Base-by-base conservation (phyloP, 1,284 basidiomycete species). In the Sporisorium graminicola region DNA sequence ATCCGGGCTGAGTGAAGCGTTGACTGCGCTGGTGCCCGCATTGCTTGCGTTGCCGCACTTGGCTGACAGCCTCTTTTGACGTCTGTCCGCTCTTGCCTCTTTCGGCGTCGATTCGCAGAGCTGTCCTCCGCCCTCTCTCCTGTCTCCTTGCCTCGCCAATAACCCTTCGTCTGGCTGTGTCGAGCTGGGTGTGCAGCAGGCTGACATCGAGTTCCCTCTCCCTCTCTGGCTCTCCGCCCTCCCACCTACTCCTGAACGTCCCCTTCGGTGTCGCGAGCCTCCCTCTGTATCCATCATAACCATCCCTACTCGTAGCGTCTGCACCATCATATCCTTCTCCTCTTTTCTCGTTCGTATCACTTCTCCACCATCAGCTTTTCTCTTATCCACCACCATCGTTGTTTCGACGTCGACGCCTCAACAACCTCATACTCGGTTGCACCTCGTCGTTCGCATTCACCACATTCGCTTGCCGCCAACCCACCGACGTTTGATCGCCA, bases 241-340 rank as follows among this genome's bases (percentile, higher is more conserved):
- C n/a, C n/a, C n/a, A n/a, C 59, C 62, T 63, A 68, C 62, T 63
- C 66, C 51, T 63, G 31, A 29, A 47, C 66, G 16, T 51, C 37
- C 24, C 64, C 27, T 35, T 35, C 3, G 33, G 33, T 35, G 33
- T 35, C 33, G 33, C 31, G 6, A 31, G 31, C 33, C 51, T 35
- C 35, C 22, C 51, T 40, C 22, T 26, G 16, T 26, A 22, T 22
- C 27, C 16, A 33, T 29, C 16, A 22, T 44, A 43, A 50, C 40
- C 51, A 44, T 43, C 53, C 16, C 24, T 40, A 24, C 54, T 16
- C 5, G 14, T 61, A 47, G 57, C 46, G 22, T 44, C 40, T 44
- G 16, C 33, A 52, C 22, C 58, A 35, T 20, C 40, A 43, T 26
- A n/a, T 12, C 12, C 37, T 42, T 56, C 47, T 58, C 26, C 16